These are phyloP conservation scores for Mycena olivaceomarginata DNA, from an alignment of 768 basidiomycete species.

Conservation along the genomic window DNA sequence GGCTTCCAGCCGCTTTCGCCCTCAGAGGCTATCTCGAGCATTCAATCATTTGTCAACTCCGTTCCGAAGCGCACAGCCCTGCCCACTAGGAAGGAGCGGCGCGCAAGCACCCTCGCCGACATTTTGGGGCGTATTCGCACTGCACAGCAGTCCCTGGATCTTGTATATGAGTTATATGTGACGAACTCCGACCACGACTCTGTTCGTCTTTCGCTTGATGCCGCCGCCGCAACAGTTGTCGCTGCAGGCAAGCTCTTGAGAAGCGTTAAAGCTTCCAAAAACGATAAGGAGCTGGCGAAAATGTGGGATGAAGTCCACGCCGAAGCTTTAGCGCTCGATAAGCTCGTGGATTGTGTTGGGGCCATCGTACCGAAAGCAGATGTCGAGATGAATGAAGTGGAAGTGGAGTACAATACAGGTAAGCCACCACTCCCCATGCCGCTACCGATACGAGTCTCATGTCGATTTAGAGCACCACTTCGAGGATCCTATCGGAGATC, in stretches of 20 bases:
- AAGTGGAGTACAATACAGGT: constrained; percentile 32
- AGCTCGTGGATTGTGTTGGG: constrained; percentile 13
- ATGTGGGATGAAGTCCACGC: constrained; percentile 30
- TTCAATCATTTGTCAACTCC: neutral
- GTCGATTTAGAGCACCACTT: constrained; percentile 39
- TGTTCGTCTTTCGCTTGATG: too few species aligned
- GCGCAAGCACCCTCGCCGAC: constrained; percentile 27
- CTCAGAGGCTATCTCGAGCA: constrained; percentile 27
- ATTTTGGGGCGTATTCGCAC: constrained; percentile 32
- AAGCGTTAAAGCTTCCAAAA: constrained; percentile 34
- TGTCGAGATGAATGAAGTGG: neutral
- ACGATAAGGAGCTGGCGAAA: constrained; percentile 24
- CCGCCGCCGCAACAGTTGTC: constrained; percentile 14
- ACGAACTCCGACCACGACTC: too few species aligned
- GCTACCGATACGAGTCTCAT: constrained; percentile 7
- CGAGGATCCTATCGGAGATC: constrained; percentile 34
- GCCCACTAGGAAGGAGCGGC: constrained; percentile 9
- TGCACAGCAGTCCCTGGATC: constrained; percentile 18
- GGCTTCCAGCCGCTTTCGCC: constrained; percentile 30
- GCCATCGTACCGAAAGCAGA: constrained; percentile 10
- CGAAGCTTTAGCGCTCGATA: constrained; percentile 33
- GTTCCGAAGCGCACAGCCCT: too few species aligned
- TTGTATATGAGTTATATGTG: too few species aligned
- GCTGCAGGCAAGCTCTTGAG: constrained; percentile 35
- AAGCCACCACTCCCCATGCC: constrained; percentile 3